Evolutionary conservation across 2,329 filamentous ascomycete species (phyloP).

Genomic region (Trichoderma sp.): DNA sequence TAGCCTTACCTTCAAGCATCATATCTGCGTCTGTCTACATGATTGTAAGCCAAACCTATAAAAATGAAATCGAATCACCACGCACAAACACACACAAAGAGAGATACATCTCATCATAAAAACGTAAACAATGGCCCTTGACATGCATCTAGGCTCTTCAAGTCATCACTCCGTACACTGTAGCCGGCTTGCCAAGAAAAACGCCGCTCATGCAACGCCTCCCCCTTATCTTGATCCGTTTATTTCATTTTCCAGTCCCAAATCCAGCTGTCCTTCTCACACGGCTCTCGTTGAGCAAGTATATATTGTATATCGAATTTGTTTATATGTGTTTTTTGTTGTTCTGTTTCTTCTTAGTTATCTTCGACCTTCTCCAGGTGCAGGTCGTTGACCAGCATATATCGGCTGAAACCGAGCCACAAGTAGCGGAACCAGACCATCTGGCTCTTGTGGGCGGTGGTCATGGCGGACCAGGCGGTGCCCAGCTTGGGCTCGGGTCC

Average conservation of each 20-base stretch:
- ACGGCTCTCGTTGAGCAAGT: not conserved
- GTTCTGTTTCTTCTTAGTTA: not conserved
- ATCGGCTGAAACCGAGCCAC: constrained; percentile 87
- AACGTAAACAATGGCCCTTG: constrained; percentile 6
- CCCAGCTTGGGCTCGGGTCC: constrained; percentile 49
- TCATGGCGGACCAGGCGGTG: constrained; percentile 82
- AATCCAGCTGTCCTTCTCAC: not conserved
- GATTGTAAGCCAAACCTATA: not conserved
- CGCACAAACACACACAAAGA: not conserved
- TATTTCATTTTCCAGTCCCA: not conserved
- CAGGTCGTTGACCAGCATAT: constrained; percentile 95
- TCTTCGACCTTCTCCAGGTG: constrained; percentile 46
- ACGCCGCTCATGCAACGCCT: constrained; percentile 21
- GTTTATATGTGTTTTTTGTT: not conserved
- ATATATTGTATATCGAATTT: not conserved
- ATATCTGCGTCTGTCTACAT: not conserved
- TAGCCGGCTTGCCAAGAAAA: constrained; percentile 10
- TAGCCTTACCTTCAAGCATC: not conserved
- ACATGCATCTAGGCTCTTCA: constrained; percentile 5
- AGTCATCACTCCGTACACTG: not conserved
- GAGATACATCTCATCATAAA: constrained; percentile 3
- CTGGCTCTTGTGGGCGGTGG: constrained; percentile 84
- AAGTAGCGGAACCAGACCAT: constrained; percentile 99
- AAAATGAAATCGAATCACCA: not conserved
- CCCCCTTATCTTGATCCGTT: not conserved